Evolutionary conservation across 345 rosid species (phyloP).

Genomic region (Turnera subulata): DNA sequence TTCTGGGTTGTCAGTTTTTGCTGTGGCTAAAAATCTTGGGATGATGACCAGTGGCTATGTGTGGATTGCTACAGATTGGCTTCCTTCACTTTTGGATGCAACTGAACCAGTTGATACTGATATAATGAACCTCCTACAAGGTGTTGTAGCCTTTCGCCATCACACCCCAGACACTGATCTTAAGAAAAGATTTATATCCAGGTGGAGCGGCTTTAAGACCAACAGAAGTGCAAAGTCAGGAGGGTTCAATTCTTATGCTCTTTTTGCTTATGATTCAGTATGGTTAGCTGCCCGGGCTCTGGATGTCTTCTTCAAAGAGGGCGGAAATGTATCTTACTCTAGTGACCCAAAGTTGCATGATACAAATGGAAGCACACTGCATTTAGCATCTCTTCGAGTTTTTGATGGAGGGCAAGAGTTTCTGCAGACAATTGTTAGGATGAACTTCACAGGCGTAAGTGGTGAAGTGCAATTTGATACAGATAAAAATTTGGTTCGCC

Average conservation of each 20-base stretch:
- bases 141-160: slow-evolving; percentile 83
- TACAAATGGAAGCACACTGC: slow-evolving; percentile 43
- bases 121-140: slow-evolving; percentile 65
- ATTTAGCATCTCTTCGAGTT: slow-evolving; percentile 49
- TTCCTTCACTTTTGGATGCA: slow-evolving; percentile 70
- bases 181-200: slow-evolving; percentile 44
- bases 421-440: slow-evolving; percentile 49
- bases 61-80: slow-evolving; percentile 98
- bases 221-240: slow-evolving; percentile 18
- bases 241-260: slow-evolving; percentile 68
- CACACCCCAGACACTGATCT: slow-evolving; percentile 59
- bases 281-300: slow-evolving; percentile 90
- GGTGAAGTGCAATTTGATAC: slow-evolving; percentile 58
- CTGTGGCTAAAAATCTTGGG: slow-evolving; percentile 59
- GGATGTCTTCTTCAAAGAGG: slow-evolving; percentile 47
- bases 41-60: slow-evolving; percentile 76
- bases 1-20: slow-evolving; percentile 63
- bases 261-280: slow-evolving; percentile 88
- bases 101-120: slow-evolving; percentile 34
- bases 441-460: slow-evolving; percentile 66
- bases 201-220: slow-evolving; percentile 49
- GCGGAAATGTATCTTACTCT: slow-evolving; percentile 69
- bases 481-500: slow-evolving; percentile 54
- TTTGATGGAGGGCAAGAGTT: slow-evolving; percentile 72
- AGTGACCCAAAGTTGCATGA: slow-evolving; percentile 46